Evolutionary conservation across 2,329 filamentous ascomycete species (phyloP).

Genomic region (Pestalotiopsis sp.): DNA sequence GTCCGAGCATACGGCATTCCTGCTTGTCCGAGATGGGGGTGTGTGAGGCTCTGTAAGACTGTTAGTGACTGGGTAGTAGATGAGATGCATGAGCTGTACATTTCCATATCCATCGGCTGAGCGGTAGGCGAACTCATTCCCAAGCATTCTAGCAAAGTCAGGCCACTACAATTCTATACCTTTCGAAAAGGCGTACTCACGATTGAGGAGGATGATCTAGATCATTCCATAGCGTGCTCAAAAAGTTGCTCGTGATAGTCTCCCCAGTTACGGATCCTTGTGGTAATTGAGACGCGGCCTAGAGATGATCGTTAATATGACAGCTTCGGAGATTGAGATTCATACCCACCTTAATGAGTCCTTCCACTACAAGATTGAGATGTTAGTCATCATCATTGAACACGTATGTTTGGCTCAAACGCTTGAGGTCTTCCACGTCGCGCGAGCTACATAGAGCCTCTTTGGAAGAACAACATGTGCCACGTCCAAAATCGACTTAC

Average conservation of each 20-base stretch:
- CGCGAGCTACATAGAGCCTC: background rate
- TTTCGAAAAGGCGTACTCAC: background rate
- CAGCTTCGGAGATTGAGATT: too few species aligned
- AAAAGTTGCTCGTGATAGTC: slow-evolving; percentile 11
- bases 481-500: background rate
- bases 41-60: slow-evolving; percentile 55
- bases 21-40: slow-evolving; percentile 66
- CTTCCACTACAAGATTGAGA: background rate
- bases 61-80: background rate
- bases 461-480: background rate
- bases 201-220: slow-evolving; percentile 14
- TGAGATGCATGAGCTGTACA: background rate
- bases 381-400: background rate
- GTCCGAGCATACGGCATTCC: slow-evolving; percentile 71
- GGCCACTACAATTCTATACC: background rate
- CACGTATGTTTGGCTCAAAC: background rate
- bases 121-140: slow-evolving; percentile 12
- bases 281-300: slow-evolving; percentile 3
- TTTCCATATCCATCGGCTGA: slow-evolving; percentile 15
- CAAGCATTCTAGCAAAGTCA: background rate
- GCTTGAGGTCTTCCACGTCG: background rate
- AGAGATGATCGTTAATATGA: background rate
- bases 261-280: background rate
- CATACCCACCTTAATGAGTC: background rate
- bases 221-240: slow-evolving; percentile 13